These are phyloP conservation scores for Diospyros lotus DNA, from an alignment of 148 eudicot species.

Conservation along the genomic window DNA sequence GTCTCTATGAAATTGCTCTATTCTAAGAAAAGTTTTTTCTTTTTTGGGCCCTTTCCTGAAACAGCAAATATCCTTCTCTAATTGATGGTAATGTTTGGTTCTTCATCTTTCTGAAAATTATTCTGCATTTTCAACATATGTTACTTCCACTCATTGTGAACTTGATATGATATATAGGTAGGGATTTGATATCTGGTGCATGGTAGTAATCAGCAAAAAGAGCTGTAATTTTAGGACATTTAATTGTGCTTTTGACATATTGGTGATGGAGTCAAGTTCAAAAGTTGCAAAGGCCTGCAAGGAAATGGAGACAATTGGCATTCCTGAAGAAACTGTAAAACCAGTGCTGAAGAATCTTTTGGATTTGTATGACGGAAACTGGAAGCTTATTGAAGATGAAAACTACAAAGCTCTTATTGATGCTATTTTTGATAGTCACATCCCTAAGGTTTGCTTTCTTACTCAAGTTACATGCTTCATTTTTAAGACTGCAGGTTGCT, in stretches of 20 bases:
- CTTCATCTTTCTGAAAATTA: neutral
- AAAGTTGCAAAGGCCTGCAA: constrained; percentile 16
- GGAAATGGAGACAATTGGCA: constrained; percentile 21
- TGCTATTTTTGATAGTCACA: constrained; percentile 28
- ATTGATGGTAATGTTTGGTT: neutral
- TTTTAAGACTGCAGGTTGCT: neutral
- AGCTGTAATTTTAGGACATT: neutral
- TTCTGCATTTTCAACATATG: neutral
- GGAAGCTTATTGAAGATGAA: constrained; percentile 31
- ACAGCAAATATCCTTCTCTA: too few species aligned
- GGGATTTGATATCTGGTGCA: neutral
- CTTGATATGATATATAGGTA: neutral
- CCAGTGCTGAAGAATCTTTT: constrained; percentile 25
- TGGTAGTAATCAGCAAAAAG: neutral
- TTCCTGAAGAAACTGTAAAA: constrained; percentile 13
- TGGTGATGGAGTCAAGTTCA: constrained; percentile 6
- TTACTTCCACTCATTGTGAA: neutral
- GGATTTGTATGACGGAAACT: constrained; percentile 28
- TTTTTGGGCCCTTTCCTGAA: too few species aligned
- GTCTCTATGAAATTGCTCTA: neutral
- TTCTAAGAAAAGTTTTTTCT: too few species aligned
- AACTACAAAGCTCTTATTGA: constrained; percentile 25
- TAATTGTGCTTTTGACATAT: neutral
- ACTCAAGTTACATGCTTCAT: too few species aligned
- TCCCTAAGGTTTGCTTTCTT: neutral